Percentiles rank a stretch among this genome's conserved stretches.
These are phyloP conservation scores for Babesia sp. DNA, from an alignment of 169 alveolate species.

Conservation along the genomic window DNA sequence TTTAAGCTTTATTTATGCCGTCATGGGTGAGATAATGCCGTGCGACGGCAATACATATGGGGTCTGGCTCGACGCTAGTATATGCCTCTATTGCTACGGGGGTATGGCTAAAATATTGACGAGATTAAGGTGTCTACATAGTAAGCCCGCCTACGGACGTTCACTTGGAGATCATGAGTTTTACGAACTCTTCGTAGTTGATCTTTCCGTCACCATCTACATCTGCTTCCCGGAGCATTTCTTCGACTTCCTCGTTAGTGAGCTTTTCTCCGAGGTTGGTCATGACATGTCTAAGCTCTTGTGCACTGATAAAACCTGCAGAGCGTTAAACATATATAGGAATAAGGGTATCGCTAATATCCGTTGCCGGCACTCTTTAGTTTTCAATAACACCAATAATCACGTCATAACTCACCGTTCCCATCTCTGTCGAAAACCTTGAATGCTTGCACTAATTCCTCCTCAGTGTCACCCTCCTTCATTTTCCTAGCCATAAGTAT, in stretches of 20 bases:
- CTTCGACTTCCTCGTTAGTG: conserved; percentile 99
- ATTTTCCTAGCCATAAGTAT: conserved; percentile 98
- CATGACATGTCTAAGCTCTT: conserved; percentile 98
- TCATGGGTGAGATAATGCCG: background rate
- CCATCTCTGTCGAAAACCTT: conserved; percentile 98
- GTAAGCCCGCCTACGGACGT: background rate
- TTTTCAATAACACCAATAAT: background rate
- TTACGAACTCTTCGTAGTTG: conserved; percentile 97
- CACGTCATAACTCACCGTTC: conserved; percentile 73
- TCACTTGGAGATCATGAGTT: conserved; percentile 96
- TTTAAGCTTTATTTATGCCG: background rate
- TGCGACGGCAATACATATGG: background rate
- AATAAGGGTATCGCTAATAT: background rate
- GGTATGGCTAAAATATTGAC: background rate
- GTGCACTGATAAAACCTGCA: conserved; percentile 95
- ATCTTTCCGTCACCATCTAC: conserved; percentile 99
- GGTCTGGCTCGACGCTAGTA: background rate
- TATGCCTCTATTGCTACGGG: background rate
- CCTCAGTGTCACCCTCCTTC: conserved; percentile 99
- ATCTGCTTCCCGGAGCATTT: conserved; percentile 99
- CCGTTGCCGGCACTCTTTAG: background rate
- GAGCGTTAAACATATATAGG: background rate
- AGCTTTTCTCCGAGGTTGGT: conserved; percentile 97
- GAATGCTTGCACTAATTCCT: conserved; percentile 98
- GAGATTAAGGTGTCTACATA: background rate